Base-by-base conservation (phyloP, 768 basidiomycete genomes). In the Lentinula lateritia region DNA sequence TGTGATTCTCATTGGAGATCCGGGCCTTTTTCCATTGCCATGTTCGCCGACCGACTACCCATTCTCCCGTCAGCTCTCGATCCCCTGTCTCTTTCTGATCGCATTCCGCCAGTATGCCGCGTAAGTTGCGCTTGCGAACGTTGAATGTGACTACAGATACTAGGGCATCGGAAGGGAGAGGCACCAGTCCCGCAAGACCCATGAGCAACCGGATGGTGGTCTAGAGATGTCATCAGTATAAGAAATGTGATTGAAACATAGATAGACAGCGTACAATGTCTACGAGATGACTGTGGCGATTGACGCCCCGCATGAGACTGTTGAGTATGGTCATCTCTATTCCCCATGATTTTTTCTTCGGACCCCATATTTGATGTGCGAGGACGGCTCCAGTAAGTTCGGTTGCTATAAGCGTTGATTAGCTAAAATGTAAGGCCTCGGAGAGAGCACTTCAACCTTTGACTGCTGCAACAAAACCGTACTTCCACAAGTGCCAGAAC, bases 111-210 rank as follows among this genome's bases (percentile, higher is more conserved):
- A 99, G 82, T 58, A 98, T 87, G 13, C 96, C 96, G 36, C 86
- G 83, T 34, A 97, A 78, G 7, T 80, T 75, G 6, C 90, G 86
- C 64, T 76, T 82, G 56, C 81, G 84, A 46, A 98, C 95, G 42
- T 77, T 80, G 71, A 98, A 99, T 0, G 93, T 92, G 50, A 99
- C 91, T 12, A 96, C 95, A 1, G 97, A 98, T 38, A 97, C 90
- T 54, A 98, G 79, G 6, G 95, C 95, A 72, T 97, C 95, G 0
- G 91, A 90, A 8, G 95, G 92, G 1, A 95, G 80, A 2, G 96
- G 95, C 3, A 90, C 84, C 52, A 94, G 79, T 9, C 92, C 89
- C 52, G 86, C 85, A 43, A 98, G 75, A 62, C 88, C 82, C 82
- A 97, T 91, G 54, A 92, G 68, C 72, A 77, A 75, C 15, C 82